phyloP scores from a whole-genome alignment of 176 grass and related monocot genomes.

The Hyparrhenia diplandra region DNA sequence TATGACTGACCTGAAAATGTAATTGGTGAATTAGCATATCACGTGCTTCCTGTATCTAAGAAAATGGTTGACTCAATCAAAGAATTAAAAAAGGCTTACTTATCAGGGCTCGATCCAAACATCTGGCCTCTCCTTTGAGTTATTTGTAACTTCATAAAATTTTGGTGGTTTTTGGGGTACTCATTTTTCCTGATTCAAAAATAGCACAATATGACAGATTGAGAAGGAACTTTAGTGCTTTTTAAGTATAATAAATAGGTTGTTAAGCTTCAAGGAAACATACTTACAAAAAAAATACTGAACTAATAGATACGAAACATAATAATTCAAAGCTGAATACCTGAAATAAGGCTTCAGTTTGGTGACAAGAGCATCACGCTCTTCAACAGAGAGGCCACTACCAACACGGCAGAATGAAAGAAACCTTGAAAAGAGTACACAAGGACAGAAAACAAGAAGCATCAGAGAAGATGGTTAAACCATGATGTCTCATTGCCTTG shows the following conservation, averaged over 20 bases:
- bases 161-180: constrained; percentile 63
- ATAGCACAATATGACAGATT: constrained; percentile 6
- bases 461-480: not conserved
- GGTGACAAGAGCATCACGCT: constrained; percentile 62
- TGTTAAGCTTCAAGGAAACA: not conserved
- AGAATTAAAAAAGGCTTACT: constrained; percentile 49
- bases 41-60: constrained; percentile 28
- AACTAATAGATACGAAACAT: constrained; percentile 19
- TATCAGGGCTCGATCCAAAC: constrained; percentile 98
- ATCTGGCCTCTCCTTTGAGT: constrained; percentile 96
- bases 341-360: constrained; percentile 95
- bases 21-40: constrained; percentile 39
- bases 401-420: constrained; percentile 93
- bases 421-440: constrained; percentile 58
- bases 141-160: constrained; percentile 97
- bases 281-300: not conserved
- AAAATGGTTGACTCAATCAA: constrained; percentile 22
- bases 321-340: constrained; percentile 43
- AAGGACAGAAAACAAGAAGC: constrained; percentile 11
- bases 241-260: constrained; percentile 12
- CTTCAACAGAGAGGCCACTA: constrained; percentile 76
- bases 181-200: constrained; percentile 76
- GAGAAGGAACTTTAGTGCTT: constrained; percentile 4
- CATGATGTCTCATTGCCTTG: not conserved
- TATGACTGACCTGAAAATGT: constrained; percentile 82